Conservation (phyloP, 2,329 filamentous ascomycete species). For the Colletotrichum noveboracense region DNA sequence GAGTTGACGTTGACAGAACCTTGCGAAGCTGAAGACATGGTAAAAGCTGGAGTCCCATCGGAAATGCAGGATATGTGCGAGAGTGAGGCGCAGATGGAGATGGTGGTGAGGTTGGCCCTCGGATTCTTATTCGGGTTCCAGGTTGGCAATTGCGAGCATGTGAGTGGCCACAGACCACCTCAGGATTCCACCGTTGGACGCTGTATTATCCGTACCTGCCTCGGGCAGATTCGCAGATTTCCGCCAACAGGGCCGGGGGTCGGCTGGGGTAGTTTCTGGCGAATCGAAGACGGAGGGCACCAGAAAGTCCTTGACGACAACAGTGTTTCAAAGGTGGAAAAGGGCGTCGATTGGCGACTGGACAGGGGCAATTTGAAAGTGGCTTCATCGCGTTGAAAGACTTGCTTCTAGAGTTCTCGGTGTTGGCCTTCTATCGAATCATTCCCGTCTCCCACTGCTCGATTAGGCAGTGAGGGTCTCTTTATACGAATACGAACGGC, state of each 20-base stretch:
- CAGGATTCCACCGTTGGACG: neutral
- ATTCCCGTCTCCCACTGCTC: constrained; percentile 5
- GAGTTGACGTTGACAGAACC: neutral
- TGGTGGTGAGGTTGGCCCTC: neutral
- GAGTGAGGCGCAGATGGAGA: neutral
- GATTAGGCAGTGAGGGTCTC: constrained; percentile 8
- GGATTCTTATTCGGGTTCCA: constrained; percentile 19
- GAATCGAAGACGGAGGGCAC: neutral
- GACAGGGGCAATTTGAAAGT: constrained; percentile 1
- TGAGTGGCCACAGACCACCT: neutral
- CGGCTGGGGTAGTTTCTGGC: neutral
- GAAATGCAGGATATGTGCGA: neutral
- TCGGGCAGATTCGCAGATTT: neutral
- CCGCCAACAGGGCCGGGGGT: neutral
- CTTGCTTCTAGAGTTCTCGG: neutral
- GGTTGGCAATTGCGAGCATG: constrained; percentile 3
- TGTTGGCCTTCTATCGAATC: constrained; percentile 15
- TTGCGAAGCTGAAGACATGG: neutral
- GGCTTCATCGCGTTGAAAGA: constrained; percentile 13
- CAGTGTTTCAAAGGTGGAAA: neutral
- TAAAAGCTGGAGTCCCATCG: neutral
- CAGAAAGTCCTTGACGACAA: neutral
- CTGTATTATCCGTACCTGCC: neutral
- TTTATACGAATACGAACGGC: constrained; percentile 22
- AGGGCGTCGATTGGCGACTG: neutral